Evolutionary conservation across 2,329 filamentous ascomycete species (phyloP), one percentile per base, ranked within the genome.

Genomic region (Neofusicoccum umdonicola): DNA sequence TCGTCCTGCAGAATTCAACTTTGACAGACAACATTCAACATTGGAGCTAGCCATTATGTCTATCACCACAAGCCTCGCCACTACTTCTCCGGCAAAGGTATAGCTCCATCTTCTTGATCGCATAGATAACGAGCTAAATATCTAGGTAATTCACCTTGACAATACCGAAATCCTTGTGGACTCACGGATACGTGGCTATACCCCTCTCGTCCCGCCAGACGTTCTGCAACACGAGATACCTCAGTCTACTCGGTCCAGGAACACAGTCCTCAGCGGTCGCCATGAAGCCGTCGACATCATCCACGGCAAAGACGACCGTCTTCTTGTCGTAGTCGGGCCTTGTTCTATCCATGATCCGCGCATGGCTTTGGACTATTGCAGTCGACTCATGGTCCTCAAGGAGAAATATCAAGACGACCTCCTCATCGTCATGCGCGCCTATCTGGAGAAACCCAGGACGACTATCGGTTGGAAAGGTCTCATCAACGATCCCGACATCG

Each of bases 401-500:
- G 87, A 93, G 76, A 95, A 96, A 82, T 90, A 97, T 82, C 85
- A 90, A 77, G 86, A 93, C 73, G 92, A 98, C 75, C 85, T 99
- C 41, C 85, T 96, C 71, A 95, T 99, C 71, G 90, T 99, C 67
- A 99, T 99, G 95, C 91, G 95, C 71, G 91, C 92, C 68, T 99
- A 99, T 86, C 88, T 99, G 67, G 95, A 99, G 85, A 99, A 99
- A 85, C 95, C 95, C 22, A 89, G 95, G 68, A 99, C 95, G 31
- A 99, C 95, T 0, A 92, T 99, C 31, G 95, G 95, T 71, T 99
- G 95, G 95, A 99, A 99, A 83, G 95, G 95, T 57, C 83, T 99
- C 72, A 96, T 99, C 82, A 98, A 99, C 78, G 95, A 99, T 80
- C 95, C 95, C 1, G 94, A 98, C 74, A 96, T 99, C 75, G 93